Percentiles rank a stretch among this genome's conserved stretches.
These are phyloP conservation scores for slime mould (Dictyostelium discoideum) DNA, from an alignment of 78 protist species.

Conservation along the genomic window DNA sequence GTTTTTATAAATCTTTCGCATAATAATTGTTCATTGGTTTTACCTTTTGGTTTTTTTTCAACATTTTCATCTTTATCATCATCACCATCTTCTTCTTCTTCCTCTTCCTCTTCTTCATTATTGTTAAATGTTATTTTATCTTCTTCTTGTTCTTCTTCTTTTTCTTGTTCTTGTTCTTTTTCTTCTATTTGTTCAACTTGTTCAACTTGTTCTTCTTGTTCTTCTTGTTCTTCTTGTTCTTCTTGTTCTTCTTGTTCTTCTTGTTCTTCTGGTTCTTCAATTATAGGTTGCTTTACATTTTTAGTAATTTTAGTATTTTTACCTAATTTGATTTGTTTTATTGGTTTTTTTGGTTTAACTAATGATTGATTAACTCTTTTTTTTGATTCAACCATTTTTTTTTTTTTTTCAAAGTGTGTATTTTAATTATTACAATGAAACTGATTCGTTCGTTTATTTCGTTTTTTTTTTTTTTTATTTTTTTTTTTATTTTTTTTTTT, in stretches of 20 bases:
- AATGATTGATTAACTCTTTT: conserved; percentile 5
- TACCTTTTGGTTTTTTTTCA: neutral
- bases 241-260: too few species aligned
- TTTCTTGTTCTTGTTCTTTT: neutral
- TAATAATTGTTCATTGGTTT: conserved; percentile 4
- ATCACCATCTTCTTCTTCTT: neutral
- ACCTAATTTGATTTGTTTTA: neutral
- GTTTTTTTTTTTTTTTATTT: conserved; percentile 1
- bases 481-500: neutral
- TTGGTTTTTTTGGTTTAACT: neutral
- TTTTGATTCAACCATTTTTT: conserved; percentile 2
- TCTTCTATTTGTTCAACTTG: too few species aligned
- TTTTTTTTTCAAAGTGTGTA: neutral
- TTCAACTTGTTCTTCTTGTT: neutral
- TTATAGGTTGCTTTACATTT: conserved; percentile 38
- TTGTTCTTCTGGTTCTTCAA: neutral
- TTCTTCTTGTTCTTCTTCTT: neutral
- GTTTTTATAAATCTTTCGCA: conserved; percentile 42
- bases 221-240: too few species aligned
- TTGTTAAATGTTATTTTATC: neutral
- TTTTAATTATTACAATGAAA: neutral
- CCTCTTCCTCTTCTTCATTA: neutral
- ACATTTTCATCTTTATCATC: neutral
- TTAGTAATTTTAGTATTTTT: neutral
- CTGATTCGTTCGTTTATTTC: neutral